These are phyloP conservation scores for Saturnispora diversa DNA, from an alignment of 805 yeast genomes.

Conservation along the genomic window DNA sequence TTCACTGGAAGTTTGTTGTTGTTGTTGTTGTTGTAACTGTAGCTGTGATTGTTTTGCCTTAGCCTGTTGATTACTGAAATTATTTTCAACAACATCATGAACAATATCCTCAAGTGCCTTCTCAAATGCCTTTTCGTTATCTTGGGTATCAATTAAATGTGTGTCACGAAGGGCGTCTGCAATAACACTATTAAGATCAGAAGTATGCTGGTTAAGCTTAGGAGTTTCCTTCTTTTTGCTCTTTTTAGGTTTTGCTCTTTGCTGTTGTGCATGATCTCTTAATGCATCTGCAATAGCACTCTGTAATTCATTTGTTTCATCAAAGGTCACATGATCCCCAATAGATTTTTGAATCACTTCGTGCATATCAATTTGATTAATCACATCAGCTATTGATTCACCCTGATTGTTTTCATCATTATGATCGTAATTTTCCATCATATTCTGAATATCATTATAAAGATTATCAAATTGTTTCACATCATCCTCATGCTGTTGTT, in stretches of 20 bases:
- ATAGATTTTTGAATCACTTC: slow-evolving; percentile 19
- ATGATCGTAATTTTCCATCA: slow-evolving; percentile 1
- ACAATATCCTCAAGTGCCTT: slow-evolving; percentile 51
- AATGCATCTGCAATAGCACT: slow-evolving; percentile 25
- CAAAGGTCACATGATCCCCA: slow-evolving; percentile 13
- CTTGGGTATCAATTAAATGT: slow-evolving; percentile 1
- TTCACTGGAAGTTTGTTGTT: slow-evolving; percentile 1
- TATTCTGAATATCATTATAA: slow-evolving; percentile 11
- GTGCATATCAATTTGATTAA: slow-evolving; percentile 13
- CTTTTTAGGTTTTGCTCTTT: slow-evolving; percentile 7
- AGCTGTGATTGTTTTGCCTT: slow-evolving; percentile 1
- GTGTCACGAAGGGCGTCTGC: slow-evolving; percentile 20
- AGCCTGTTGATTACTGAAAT: not conserved
- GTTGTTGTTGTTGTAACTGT: slow-evolving; percentile 20
- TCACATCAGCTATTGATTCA: slow-evolving; percentile 11
- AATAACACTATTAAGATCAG: slow-evolving; percentile 21
- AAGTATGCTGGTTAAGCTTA: not conserved
- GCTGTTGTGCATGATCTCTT: slow-evolving; percentile 12
- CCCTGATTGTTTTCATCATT: slow-evolving; percentile 2
- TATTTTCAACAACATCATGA: slow-evolving; percentile 40
- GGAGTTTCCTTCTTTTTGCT: not conserved
- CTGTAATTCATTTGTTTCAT: slow-evolving; percentile 19
- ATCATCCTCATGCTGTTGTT: slow-evolving; percentile 6
- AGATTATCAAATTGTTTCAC: slow-evolving; percentile 6
- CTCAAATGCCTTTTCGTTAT: slow-evolving; percentile 34